Conservation (phyloP, 139 green algal species). For the Coelastrella sp. region DNA sequence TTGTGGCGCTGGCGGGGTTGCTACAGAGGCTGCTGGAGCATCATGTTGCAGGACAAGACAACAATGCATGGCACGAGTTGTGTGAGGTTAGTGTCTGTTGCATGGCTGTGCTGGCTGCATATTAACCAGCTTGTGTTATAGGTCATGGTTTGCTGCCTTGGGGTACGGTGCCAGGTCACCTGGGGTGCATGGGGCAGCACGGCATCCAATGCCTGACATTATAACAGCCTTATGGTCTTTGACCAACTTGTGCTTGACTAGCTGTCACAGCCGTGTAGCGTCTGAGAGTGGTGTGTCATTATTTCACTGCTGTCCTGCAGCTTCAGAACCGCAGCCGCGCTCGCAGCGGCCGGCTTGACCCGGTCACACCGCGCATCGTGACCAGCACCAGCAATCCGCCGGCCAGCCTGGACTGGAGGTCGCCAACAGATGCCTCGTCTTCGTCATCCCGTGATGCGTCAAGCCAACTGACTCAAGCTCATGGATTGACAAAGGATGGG, state of each 20-base stretch:
- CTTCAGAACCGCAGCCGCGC: background rate
- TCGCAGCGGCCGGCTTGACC: background rate
- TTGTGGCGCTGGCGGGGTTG: slow-evolving; percentile 6
- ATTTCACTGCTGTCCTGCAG: background rate
- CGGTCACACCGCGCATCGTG: background rate
- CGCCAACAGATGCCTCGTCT: background rate
- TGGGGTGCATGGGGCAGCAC: too few species aligned
- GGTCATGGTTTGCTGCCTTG: too few species aligned
- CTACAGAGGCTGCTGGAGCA: slow-evolving; percentile 26
- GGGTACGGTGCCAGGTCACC: too few species aligned
- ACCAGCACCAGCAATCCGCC: background rate
- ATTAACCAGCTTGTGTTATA: too few species aligned
- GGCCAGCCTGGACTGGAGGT: background rate
- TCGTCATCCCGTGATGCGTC: background rate
- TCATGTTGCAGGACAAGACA: background rate
- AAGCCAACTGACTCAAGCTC: background rate
- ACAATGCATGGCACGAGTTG: background rate
- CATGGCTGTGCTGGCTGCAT: too few species aligned
- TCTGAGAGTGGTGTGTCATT: too few species aligned
- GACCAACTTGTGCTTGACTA: too few species aligned
- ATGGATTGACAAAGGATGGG: background rate
- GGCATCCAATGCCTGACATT: too few species aligned
- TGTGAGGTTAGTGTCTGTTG: background rate
- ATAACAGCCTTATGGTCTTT: too few species aligned
- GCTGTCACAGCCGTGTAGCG: too few species aligned